A percentile compares a stretch with the other conserved stretches of the same genome.
These are phyloP conservation scores for Russula lepida DNA, from an alignment of 768 basidiomycete genomes.

Conservation along the genomic window DNA sequence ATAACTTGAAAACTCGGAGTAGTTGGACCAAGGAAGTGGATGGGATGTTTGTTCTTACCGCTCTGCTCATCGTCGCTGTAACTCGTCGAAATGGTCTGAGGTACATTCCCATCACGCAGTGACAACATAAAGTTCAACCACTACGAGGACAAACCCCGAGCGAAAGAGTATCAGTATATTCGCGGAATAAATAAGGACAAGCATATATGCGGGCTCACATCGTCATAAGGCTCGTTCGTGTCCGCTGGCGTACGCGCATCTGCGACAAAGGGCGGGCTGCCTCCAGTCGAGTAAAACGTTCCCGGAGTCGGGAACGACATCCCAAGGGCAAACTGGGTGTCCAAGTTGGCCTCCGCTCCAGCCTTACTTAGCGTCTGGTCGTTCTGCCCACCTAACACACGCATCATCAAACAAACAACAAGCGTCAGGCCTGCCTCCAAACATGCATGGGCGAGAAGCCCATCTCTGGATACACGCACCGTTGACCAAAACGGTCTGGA, in stretches of 20 bases:
- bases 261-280: constrained; percentile 22
- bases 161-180: neutral
- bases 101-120: constrained; percentile 32
- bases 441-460: no score
- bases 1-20: neutral
- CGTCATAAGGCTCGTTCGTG: constrained; percentile 18
- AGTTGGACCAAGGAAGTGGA: neutral
- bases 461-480: neutral
- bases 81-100: constrained; percentile 60
- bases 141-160: constrained; percentile 23
- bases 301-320: constrained; percentile 23
- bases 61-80: constrained; percentile 71
- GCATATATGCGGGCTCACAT: neutral
- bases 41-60: constrained; percentile 29
- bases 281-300: constrained; percentile 22
- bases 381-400: constrained; percentile 18
- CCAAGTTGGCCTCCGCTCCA: constrained; percentile 24
- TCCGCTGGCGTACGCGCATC: neutral
- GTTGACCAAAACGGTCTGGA: constrained; percentile 6
- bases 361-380: constrained; percentile 12
- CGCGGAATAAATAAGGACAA: neutral
- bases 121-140: constrained; percentile 56
- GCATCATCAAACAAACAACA: neutral
- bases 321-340: constrained; percentile 22
- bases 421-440: neutral